Evolutionary conservation across 495 filamentous ascomycete genomes (phyloP), one percentile per base, ranked within the genome.

Genomic region (Schizothecium vesticola): DNA sequence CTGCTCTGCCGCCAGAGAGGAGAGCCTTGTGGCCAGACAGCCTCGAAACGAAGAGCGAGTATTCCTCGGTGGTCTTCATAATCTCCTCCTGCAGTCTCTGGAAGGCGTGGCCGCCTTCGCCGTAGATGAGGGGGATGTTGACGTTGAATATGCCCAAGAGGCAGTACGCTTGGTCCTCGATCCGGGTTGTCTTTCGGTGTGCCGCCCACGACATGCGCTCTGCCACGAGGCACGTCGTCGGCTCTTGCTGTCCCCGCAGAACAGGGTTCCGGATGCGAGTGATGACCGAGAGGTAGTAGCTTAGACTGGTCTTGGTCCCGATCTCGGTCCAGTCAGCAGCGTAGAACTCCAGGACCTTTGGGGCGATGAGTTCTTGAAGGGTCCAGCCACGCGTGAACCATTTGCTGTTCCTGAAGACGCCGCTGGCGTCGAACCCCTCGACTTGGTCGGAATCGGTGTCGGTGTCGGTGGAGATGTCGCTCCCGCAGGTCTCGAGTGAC

Each of bases 61-160:
- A 26, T 5, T 61, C 59, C 11, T 26, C 26, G 1, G 59, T 26
- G 24, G 19, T 21, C 9, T 61, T 31, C 22, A 31, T 31, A 3
- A 61, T 61, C 3, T 26, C 59, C 9, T 61, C 59, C 59, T 61
- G 59, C 5, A 76, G 64, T 3, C 72, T 61, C 21, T 16, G 4
- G 56, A 76, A 76, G 11, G 74, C 74, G 28, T 64, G 65, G 28
- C 21, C 31, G 8, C 74, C 69, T 28, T 78, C 76, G 13, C 74
- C 76, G 36, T 78, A 76, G 0, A 70, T 62, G 10, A 76, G 63
- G 12, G 75, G 65, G 67, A 78, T 71, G 31, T 75, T 72, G 21
- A 77, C 68, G 51, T 68, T 67, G 43, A 78, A 75, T 9, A 78
- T 63, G 3, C 74, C 72, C 51, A 78, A 36, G 24, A 76, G 51